These are phyloP conservation scores for Lanmaoa pseudosensibilis DNA, from an alignment of 768 basidiomycete genomes.

Conservation along the genomic window DNA sequence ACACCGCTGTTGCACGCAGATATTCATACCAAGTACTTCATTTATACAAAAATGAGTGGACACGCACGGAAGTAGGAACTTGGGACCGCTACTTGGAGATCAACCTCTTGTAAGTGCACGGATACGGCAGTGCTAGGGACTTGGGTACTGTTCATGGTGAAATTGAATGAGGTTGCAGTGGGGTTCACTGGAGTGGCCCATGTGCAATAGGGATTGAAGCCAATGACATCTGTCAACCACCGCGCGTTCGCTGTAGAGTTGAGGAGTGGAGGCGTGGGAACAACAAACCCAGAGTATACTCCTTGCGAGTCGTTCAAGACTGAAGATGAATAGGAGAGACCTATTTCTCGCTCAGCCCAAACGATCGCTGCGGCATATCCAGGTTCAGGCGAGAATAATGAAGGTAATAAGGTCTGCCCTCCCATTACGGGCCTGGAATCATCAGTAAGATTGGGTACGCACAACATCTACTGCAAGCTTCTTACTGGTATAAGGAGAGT, in stretches of 20 bases:
- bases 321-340: conserved; percentile 13
- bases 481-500: conserved; percentile 14
- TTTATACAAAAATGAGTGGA: not conserved
- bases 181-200: conserved; percentile 23
- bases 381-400: conserved; percentile 7
- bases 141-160: conserved; percentile 14
- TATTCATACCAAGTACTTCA: not conserved
- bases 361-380: conserved; percentile 13
- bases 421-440: conserved; percentile 9
- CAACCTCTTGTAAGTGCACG: conserved; percentile 2
- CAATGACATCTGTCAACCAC: conserved; percentile 26
- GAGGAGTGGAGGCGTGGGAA: conserved; percentile 11
- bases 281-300: conserved; percentile 7
- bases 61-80: conserved; percentile 18
- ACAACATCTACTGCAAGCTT: not conserved
- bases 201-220: conserved; percentile 22
- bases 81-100: conserved; percentile 15
- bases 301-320: conserved; percentile 12
- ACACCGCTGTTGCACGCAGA: conserved; percentile 2
- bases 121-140: conserved; percentile 1
- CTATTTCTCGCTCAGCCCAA: conserved; percentile 19
- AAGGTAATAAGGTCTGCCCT: not conserved
- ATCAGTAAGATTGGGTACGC: not conserved
- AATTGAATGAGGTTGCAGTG: conserved; percentile 13
- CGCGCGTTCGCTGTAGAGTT: conserved; percentile 17